Base-by-base conservation (phyloP, 2,329 filamentous ascomycete genomes). In the Eurotiales sp. region DNA sequence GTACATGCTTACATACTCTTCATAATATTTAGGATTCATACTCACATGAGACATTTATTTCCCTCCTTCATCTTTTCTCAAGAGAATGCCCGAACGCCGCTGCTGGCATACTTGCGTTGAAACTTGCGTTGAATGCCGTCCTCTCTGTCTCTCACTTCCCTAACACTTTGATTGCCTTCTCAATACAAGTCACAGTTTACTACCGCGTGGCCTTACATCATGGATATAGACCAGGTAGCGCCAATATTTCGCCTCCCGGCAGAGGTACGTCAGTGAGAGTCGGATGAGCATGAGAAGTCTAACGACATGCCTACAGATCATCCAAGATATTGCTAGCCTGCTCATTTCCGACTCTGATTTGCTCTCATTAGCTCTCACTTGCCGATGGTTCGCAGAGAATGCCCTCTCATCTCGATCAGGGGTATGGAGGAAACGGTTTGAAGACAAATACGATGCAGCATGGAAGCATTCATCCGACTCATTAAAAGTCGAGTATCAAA, bases 371-470 rank as follows among this genome's bases (percentile, higher is more conserved):
- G 56, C 60, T 17, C 54, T 52, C 10, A 58, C 63, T 21, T 66
- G 66, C 52, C 56, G 52, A 7, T 58, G 50, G 6, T 50, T 70
- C 8, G 57, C 58, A 5, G 41, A 46, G 0, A 54, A 57, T 11
- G 58, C 71, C 14, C 50, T 67, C 7, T 61, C 61, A 1, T 39
- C 57, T 1, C 47, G 63, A 2, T 68, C 69, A 0, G 56, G 58
- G 0, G 55, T 72, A 22, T 74, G 70, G 71, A 56, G 64, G 17
- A 25, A 42, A 27, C 58, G 65, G 3, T 73, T 72, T 51, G 43
- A 57, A 7, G 57, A 61, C 4, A 46, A 55, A 25, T 74, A 70
- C 45, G 70, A 73, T 41, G 46, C 63, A 11, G 61, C 61, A 1
- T 34, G 44, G 0, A 52, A 61, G 11, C 54, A 52, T 32, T 36